Evolutionary conservation across 352 stramenopile species (phyloP).

Genomic region (Elongisporangium undulatum): DNA sequence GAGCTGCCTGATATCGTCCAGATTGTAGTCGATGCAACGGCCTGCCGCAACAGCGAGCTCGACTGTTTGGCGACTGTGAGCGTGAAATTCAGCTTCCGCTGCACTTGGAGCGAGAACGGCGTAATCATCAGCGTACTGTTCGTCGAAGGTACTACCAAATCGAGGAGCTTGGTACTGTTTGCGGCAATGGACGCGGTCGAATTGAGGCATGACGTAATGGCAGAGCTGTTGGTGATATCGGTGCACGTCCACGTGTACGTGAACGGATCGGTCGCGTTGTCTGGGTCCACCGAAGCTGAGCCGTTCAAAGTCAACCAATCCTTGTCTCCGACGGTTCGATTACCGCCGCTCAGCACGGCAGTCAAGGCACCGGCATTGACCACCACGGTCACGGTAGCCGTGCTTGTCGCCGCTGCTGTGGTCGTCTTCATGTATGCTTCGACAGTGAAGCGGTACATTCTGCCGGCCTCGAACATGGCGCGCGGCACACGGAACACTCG

Average conservation of each 20-base stretch:
- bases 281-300: slow-evolving; percentile 43
- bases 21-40: slow-evolving; percentile 21
- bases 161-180: slow-evolving; percentile 6
- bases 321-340: slow-evolving; percentile 39
- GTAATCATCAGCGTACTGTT: slow-evolving; percentile 24
- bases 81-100: slow-evolving; percentile 40
- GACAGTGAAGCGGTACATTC: slow-evolving; percentile 52
- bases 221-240: slow-evolving; percentile 37
- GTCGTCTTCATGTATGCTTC: slow-evolving; percentile 42
- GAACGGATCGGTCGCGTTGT: slow-evolving; percentile 27
- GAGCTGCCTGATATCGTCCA: slow-evolving; percentile 49
- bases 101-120: slow-evolving; percentile 35
- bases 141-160: slow-evolving; percentile 7
- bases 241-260: slow-evolving; percentile 45
- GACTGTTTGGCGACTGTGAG: slow-evolving; percentile 32
- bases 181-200: slow-evolving; percentile 11
- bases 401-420: slow-evolving; percentile 17
- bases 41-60: slow-evolving; percentile 1
- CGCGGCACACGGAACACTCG: slow-evolving; percentile 47
- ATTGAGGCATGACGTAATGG: slow-evolving; percentile 14
- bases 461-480: slow-evolving; percentile 23
- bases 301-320: slow-evolving; percentile 51
- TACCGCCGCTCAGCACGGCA: slow-evolving; percentile 32
- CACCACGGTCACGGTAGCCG: slow-evolving; percentile 20
- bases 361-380: slow-evolving; percentile 35